Conservation (phyloP, 495 filamentous ascomycete genomes). For the Trichoderma asperelloides region DNA sequence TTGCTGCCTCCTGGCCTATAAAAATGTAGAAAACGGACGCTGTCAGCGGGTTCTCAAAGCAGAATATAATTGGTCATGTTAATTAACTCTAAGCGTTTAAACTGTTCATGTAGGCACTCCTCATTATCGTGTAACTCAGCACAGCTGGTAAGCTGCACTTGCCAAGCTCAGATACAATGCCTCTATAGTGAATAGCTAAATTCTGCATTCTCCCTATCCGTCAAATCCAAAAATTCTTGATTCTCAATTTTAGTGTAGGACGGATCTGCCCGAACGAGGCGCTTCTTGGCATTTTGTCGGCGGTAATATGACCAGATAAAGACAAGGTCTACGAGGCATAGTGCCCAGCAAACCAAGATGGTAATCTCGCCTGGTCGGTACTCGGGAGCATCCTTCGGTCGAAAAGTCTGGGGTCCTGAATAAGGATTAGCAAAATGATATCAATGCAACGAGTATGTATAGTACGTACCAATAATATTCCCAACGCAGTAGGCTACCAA, state of each 20-base stretch:
- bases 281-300: slow-evolving; percentile 48
- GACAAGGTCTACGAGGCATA: slow-evolving; percentile 40
- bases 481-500: slow-evolving; percentile 58
- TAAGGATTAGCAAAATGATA: neutral
- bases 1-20: too few species aligned
- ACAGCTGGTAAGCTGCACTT: neutral
- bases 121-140: too few species aligned
- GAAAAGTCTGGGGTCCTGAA: slow-evolving; percentile 37
- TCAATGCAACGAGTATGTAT: neutral
- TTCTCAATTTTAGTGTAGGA: slow-evolving; percentile 43
- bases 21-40: too few species aligned
- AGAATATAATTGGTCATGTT: too few species aligned
- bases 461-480: slow-evolving; percentile 25
- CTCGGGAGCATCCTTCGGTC: slow-evolving; percentile 23
- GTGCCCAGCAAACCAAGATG: slow-evolving; percentile 52
- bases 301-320: slow-evolving; percentile 37
- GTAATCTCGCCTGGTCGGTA: slow-evolving; percentile 53
- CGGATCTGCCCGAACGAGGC: slow-evolving; percentile 27
- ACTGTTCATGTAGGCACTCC: too few species aligned
- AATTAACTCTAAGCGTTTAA: too few species aligned
- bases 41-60: too few species aligned
- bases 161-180: neutral
- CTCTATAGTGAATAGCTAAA: slow-evolving; percentile 25
- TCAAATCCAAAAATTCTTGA: slow-evolving; percentile 52
- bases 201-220: slow-evolving; percentile 50